Evolutionary conservation across 768 basidiomycete genomes (phyloP).

Genomic region (Aureoboletus auriporus): DNA sequence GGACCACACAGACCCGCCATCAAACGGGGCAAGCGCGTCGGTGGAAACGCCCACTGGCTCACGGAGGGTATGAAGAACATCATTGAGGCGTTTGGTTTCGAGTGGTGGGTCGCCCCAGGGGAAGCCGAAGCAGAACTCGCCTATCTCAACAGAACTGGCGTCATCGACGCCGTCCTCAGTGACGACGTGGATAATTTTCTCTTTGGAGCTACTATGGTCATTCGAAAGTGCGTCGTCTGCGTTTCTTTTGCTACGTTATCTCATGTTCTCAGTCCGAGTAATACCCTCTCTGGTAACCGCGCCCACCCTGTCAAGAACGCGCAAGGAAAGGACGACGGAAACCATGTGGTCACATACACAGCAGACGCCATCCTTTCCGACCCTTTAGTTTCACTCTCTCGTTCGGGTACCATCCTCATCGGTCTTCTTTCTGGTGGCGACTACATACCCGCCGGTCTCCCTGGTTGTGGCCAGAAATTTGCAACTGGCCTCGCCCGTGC

Average conservation of each 20-base stretch:
- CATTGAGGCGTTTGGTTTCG: conserved; percentile 76
- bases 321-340: conserved; percentile 69
- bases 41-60: conserved; percentile 58
- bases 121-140: conserved; percentile 96
- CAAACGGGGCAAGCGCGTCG: conserved; percentile 75
- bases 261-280: conserved; percentile 50
- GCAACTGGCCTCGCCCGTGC: conserved; percentile 77
- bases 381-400: conserved; percentile 46
- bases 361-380: conserved; percentile 40
- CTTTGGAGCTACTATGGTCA: conserved; percentile 79
- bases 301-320: conserved; percentile 60
- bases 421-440: conserved; percentile 89
- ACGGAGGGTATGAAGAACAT: conserved; percentile 75
- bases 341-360: conserved; percentile 49
- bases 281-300: conserved; percentile 68
- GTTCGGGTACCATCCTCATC: conserved; percentile 73
- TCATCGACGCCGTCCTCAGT: conserved; percentile 85
- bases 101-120: conserved; percentile 81
- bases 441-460: conserved; percentile 71
- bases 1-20: conserved; percentile 78
- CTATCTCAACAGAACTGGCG: conserved; percentile 72
- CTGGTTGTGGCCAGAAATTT: conserved; percentile 64
- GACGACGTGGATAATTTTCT: conserved; percentile 94
- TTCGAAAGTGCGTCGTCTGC: conserved; percentile 65
- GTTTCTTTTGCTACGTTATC: background rate